phyloP scores from a whole-genome alignment of 805 yeast species.

The Komagataella ulmi region DNA sequence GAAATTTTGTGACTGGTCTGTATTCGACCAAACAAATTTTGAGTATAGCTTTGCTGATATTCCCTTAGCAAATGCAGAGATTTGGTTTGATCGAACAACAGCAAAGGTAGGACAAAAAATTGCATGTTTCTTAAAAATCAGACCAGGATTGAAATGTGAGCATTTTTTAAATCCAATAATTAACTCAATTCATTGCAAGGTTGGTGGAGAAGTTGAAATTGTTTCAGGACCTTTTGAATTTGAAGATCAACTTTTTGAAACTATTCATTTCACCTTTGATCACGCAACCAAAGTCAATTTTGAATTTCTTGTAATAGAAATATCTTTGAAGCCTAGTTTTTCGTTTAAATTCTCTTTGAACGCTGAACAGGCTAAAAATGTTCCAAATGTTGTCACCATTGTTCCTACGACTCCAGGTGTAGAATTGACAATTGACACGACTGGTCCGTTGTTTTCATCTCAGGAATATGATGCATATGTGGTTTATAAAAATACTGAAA shows the following conservation, averaged over 20 bases:
- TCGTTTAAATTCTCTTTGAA: not conserved
- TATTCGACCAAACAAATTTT: not conserved
- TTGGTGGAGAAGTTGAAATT: not conserved
- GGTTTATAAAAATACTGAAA: not conserved
- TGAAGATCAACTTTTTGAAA: not conserved
- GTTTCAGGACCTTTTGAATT: not conserved
- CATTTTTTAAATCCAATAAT: not conserved
- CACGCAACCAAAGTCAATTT: not conserved
- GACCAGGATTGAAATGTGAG: not conserved
- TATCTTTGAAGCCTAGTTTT: not conserved
- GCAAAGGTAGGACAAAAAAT: not conserved
- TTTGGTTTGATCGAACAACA: not conserved
- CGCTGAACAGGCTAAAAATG: not conserved
- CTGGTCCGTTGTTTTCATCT: not conserved
- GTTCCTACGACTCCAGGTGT: not conserved
- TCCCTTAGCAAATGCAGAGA: not conserved
- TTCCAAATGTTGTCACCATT: not conserved
- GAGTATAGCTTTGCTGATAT: not conserved
- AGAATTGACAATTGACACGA: conserved; percentile 1
- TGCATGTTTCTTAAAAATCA: not conserved
- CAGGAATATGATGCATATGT: not conserved
- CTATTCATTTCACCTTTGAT: not conserved
- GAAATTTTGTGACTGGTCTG: not conserved
- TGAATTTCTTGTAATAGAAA: not conserved
- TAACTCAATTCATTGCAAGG: not conserved